Evolutionary conservation across 75 land plant genomes (phyloP).

Genomic region (Cupressus sempervirens): DNA sequence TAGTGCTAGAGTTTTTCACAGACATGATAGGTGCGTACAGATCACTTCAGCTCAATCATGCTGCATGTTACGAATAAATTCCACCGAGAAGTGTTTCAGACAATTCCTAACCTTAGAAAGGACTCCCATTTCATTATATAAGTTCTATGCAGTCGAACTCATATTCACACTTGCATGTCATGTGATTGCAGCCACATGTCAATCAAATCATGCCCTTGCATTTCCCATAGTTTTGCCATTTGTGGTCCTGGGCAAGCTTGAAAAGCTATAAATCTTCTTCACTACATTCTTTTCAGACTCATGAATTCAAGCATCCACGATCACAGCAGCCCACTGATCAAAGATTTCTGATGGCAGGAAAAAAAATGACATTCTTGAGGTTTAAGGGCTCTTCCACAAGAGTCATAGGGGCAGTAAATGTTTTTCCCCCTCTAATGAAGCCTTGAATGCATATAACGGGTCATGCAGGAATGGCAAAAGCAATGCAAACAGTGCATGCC

Average conservation of each 20-base stretch:
- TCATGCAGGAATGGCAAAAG: constrained; percentile 10
- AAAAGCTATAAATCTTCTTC: constrained; percentile 12
- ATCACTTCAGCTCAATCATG: too few relatives aligned
- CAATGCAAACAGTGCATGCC: constrained; percentile 3
- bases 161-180: constrained; percentile 29
- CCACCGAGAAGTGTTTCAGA: too few relatives aligned
- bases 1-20: too few relatives aligned
- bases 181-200: constrained; percentile 24
- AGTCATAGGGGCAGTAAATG: neutral
- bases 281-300: neutral
- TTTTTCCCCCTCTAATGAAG: neutral
- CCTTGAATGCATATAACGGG: neutral
- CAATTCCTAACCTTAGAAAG: too few relatives aligned
- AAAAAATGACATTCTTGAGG: constrained; percentile 6
- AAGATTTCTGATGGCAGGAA: constrained; percentile 16
- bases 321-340: constrained; percentile 2
- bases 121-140: too few relatives aligned
- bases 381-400: neutral
- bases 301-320: constrained; percentile 10
- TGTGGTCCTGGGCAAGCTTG: constrained; percentile 13
- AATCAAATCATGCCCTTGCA: constrained; percentile 17
- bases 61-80: too few relatives aligned
- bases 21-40: too few relatives aligned
- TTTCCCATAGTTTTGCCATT: constrained; percentile 18
- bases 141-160: too few relatives aligned